Percentiles rank a stretch among this genome's conserved stretches.
These are phyloP conservation scores for Irpex sp. DNA, from an alignment of 1,284 basidiomycete genomes.

Conservation along the genomic window DNA sequence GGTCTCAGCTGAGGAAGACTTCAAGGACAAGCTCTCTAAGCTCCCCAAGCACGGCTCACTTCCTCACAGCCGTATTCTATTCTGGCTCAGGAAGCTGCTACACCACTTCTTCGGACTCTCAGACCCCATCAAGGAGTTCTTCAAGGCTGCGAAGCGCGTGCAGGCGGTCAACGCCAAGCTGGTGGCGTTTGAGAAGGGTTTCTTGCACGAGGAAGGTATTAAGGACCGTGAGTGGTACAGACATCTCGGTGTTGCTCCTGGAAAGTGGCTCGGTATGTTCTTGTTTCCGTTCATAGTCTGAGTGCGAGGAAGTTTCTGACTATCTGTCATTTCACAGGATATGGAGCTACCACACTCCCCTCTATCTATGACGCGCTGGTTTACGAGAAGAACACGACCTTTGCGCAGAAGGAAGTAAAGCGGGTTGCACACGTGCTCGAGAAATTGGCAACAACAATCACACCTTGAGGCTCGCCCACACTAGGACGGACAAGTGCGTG, in stretches of 20 bases:
- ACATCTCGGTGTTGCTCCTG: constrained; percentile 87
- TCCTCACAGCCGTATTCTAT: constrained; percentile 7
- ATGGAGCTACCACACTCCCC: constrained; percentile 86
- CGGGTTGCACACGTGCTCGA: constrained; percentile 58
- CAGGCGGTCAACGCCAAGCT: constrained; percentile 70
- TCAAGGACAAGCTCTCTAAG: constrained; percentile 28
- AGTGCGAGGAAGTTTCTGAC: constrained; percentile 1
- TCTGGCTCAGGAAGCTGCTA: constrained; percentile 20
- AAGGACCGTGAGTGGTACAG: constrained; percentile 83
- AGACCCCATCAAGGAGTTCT: constrained; percentile 30
- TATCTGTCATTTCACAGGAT: constrained; percentile 42
- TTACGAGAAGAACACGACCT: constrained; percentile 59
- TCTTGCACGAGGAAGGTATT: constrained; percentile 78
- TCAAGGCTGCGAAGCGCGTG: constrained; percentile 62
- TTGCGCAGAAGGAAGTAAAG: constrained; percentile 61
- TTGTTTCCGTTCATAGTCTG: neutral
- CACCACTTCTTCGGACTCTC: neutral
- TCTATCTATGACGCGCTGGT: constrained; percentile 79
- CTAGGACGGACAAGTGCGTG: no score
- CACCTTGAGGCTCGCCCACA: neutral
- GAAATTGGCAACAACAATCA: constrained; percentile 14
- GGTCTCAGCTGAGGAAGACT: constrained; percentile 29
- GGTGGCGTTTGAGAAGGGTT: constrained; percentile 77
- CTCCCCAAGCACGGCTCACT: constrained; percentile 18
- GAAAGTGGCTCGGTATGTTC: constrained; percentile 77